Conservation (phyloP, 306 rosid genomes). For the Carpinus fangiana region DNA sequence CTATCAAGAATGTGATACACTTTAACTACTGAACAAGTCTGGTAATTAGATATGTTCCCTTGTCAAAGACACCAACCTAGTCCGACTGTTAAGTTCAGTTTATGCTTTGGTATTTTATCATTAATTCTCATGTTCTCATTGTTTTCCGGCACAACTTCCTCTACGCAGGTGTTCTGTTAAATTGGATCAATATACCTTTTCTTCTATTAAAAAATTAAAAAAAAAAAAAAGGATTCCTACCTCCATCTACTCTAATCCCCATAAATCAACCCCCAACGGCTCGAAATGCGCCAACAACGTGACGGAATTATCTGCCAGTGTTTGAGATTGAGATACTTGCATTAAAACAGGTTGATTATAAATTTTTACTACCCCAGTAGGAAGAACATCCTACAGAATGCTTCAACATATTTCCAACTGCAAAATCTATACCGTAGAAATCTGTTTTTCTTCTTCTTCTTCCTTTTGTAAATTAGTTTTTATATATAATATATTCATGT, state of each 20-base stretch:
- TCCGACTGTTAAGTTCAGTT: not conserved
- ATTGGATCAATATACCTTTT: not conserved
- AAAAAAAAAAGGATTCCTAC: not conserved
- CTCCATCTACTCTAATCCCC: not conserved
- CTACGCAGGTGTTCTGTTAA: not conserved
- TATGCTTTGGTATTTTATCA: not conserved
- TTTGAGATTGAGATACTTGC: not conserved
- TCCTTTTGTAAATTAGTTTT: no score
- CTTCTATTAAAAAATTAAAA: not conserved
- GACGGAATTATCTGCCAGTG: no score
- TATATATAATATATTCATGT: not conserved
- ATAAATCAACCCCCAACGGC: not conserved
- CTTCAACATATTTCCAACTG: no score
- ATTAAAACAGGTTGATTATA: not conserved
- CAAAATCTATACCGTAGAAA: no score
- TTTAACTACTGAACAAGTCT: not conserved
- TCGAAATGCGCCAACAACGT: no score
- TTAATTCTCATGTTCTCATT: not conserved
- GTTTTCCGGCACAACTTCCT: not conserved
- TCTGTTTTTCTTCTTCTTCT: no score
- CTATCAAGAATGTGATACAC: not conserved
- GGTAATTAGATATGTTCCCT: not conserved
- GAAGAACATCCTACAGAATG: no score
- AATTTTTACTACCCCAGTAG: no score
- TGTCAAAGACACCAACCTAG: not conserved